Conservation (phyloP, 2,329 filamentous ascomycete species). For the Fusarium temperatum region DNA sequence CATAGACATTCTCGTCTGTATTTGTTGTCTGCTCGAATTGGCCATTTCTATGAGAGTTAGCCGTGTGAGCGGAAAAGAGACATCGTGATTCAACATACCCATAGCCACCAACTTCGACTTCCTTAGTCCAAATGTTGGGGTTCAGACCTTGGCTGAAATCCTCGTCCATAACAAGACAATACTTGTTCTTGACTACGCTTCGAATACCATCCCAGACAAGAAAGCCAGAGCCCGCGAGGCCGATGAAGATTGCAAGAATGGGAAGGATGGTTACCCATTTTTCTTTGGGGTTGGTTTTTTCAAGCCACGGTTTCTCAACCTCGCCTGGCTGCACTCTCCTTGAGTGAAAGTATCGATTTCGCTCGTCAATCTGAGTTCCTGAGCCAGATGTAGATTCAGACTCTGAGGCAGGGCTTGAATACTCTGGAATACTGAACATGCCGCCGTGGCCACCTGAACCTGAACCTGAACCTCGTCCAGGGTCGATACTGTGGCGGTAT, state of each 20-base stretch:
- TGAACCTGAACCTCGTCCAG: neutral
- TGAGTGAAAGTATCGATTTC: conserved; percentile 75
- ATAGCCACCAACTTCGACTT: conserved; percentile 78
- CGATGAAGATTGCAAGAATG: conserved; percentile 74
- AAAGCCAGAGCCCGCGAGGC: conserved; percentile 73
- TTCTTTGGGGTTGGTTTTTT: conserved; percentile 78
- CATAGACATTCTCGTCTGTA: conserved; percentile 76
- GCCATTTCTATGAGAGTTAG: conserved; percentile 67
- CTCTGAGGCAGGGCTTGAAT: conserved; percentile 44
- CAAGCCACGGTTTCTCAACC: conserved; percentile 79
- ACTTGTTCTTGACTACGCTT: conserved; percentile 78
- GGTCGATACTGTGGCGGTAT: conserved; percentile 27
- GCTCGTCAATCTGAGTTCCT: conserved; percentile 48
- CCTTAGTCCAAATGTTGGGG: conserved; percentile 73
- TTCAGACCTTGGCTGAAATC: conserved; percentile 69
- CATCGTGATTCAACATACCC: conserved; percentile 63
- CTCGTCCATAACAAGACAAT: conserved; percentile 74
- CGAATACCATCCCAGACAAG: conserved; percentile 79
- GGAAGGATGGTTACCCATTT: conserved; percentile 89
- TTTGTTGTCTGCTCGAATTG: conserved; percentile 82
- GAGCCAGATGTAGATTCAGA: conserved; percentile 55
- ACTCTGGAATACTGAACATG: conserved; percentile 36
- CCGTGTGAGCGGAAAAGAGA: too few relatives aligned
- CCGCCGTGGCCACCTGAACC: conserved; percentile 25
- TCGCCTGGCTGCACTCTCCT: conserved; percentile 76